Evolutionary conservation across 345 rosid genomes (phyloP), one percentile per base, ranked within the genome.

Genomic region (Carallia brachiata): DNA sequence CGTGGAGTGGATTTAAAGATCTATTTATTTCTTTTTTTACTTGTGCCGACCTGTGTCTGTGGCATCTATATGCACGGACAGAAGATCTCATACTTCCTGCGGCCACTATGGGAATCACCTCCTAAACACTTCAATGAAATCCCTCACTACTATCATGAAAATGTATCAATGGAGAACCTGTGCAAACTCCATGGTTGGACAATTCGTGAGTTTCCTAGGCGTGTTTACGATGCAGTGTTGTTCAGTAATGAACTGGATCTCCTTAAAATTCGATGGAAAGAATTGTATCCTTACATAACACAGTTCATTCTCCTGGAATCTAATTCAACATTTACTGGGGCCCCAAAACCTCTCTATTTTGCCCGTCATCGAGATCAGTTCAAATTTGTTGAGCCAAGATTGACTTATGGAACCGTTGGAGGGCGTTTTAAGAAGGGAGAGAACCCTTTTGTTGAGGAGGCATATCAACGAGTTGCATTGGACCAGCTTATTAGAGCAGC

Each of bases 1-100:
- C 97, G 96, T 44, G 96, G 98, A 31, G 77, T 94, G 32, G 98
- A 94, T 70, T 81, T 94, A 82, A 91, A 78, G 83, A 85, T 95
- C 27, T 82, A 70, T 39, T 71, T 94, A 71, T 85, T 93, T 68
- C 71, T 91, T 1, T 82, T 89, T 73, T 83, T 84, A 15, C 80
- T 93, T 27, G 85, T 91, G 53, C 98, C 97, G 0, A 84, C 92
- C 6, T 87, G 89, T 48, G 62, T 93, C 13, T 84, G 86, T 19
- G 92, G 82, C 10, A 77, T 86, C 67, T 86, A 87, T 64, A 74
- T 87, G 70, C 92, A 91, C 30, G 95, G 91, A 16, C 95, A 86
- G 82, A 89, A 91, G 86, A 84, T 91, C 54, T 84, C 97, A 0
- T 89, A 87, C 77, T 91, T 91, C 82, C 81, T 91, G 59, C 80